phyloP scores from a whole-genome alignment of 768 basidiomycete genomes.

The Mycena filopes region DNA sequence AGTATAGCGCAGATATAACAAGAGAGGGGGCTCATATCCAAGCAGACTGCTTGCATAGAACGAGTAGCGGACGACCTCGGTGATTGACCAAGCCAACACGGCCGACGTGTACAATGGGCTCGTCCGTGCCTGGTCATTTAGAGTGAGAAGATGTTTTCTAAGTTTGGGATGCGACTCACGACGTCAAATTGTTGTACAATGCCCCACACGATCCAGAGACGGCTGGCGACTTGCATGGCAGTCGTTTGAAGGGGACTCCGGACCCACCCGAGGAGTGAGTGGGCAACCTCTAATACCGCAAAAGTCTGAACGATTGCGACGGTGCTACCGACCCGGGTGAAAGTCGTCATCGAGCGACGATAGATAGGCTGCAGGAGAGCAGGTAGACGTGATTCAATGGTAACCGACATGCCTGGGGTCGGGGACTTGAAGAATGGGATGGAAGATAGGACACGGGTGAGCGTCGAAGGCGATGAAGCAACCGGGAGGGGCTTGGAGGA shows the following conservation, averaged over 20 bases:
- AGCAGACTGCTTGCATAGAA: slow-evolving; percentile 83
- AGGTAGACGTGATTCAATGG: slow-evolving; percentile 52
- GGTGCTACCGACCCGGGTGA: slow-evolving; percentile 65
- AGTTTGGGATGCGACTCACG: slow-evolving; percentile 52
- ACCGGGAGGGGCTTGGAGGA: slow-evolving; percentile 41
- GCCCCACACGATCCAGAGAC: slow-evolving; percentile 89
- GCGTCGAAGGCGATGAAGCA: slow-evolving; percentile 49
- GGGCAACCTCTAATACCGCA: slow-evolving; percentile 86
- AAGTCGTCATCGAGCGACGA: slow-evolving; percentile 65
- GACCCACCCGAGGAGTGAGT: slow-evolving; percentile 84
- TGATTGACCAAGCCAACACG: slow-evolving; percentile 92
- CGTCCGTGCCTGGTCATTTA: slow-evolving; percentile 65
- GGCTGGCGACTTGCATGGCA: slow-evolving; percentile 79
- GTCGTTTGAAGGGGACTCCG: slow-evolving; percentile 81
- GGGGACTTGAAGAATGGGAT: slow-evolving; percentile 48
- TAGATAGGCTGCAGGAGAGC: slow-evolving; percentile 54
- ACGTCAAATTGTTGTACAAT: slow-evolving; percentile 71
- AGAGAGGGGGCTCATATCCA: slow-evolving; percentile 58
- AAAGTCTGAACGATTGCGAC: slow-evolving; percentile 85
- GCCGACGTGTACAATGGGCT: slow-evolving; percentile 90
- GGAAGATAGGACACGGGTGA: slow-evolving; percentile 48
- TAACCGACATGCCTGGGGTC: slow-evolving; percentile 34
- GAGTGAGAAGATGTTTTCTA: background rate
- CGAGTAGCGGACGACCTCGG: slow-evolving; percentile 91
- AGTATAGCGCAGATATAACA: slow-evolving; percentile 87